Evolutionary conservation across 164 flowering plant genomes (phyloP).

Genomic region (Umbilicus rupestris): DNA sequence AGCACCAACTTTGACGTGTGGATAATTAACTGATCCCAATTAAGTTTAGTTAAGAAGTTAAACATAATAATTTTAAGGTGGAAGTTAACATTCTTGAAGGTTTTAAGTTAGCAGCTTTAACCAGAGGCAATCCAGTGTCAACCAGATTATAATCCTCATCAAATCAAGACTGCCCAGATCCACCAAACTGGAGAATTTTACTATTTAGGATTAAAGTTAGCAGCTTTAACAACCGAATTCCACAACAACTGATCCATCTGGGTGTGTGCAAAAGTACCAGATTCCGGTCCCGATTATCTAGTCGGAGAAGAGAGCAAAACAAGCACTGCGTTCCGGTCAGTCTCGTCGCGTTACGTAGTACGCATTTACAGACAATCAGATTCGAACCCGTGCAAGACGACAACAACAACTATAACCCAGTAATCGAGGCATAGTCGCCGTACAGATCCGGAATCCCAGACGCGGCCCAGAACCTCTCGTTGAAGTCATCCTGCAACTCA

Average conservation of each 20-base stretch:
- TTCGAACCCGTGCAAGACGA: no score
- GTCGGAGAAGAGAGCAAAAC: no score
- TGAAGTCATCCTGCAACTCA: constrained; percentile 36
- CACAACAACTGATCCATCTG: background rate
- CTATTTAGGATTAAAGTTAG: background rate
- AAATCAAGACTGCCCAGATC: background rate
- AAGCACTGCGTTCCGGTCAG: no score
- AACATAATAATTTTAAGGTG: no score
- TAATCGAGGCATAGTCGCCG: constrained; percentile 23
- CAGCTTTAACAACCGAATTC: background rate
- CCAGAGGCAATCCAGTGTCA: no score
- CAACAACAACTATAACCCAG: background rate
- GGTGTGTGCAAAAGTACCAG: background rate
- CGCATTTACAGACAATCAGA: background rate
- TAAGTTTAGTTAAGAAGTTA: no score
- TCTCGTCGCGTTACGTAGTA: no score
- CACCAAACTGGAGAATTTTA: background rate
- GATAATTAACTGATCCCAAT: constrained; percentile 5
- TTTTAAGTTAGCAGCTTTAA: no score
- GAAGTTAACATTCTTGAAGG: no score
- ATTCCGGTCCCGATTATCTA: background rate
- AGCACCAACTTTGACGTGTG: constrained; percentile 3
- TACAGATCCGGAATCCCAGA: constrained; percentile 37
- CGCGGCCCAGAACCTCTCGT: constrained; percentile 53
- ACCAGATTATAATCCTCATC: background rate